These are phyloP conservation scores for Knufia fluminis DNA, from an alignment of 2,329 filamentous ascomycete genomes.

Conservation along the genomic window DNA sequence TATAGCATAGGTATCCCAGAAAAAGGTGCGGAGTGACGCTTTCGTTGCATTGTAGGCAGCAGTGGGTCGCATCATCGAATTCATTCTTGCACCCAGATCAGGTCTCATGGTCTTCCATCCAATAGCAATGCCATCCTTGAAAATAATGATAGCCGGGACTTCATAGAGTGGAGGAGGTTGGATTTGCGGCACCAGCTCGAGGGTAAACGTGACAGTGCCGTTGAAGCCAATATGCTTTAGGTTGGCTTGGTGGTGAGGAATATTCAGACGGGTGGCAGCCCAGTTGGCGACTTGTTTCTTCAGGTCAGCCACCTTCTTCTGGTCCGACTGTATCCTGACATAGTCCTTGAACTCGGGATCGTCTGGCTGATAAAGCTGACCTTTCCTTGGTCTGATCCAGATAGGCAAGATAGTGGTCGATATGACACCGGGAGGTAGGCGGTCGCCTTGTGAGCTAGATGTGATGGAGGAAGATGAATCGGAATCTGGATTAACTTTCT, in stretches of 20 bases:
- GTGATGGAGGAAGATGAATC: neutral
- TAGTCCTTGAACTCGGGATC: conserved; percentile 21
- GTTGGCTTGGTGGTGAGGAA: neutral
- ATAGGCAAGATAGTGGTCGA: conserved; percentile 15
- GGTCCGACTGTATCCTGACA: conserved; percentile 16
- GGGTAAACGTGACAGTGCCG: conserved; percentile 3
- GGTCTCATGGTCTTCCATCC: conserved; percentile 17
- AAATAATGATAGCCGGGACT: conserved; percentile 14
- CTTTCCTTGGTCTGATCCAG: conserved; percentile 16
- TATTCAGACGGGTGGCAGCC: neutral
- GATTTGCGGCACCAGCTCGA: conserved; percentile 15
- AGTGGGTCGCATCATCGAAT: conserved; percentile 18
- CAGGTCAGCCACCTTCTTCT: conserved; percentile 15
- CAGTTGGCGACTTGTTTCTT: conserved; percentile 9
- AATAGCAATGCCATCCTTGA: conserved; percentile 8
- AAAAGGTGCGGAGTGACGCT: conserved; percentile 16
- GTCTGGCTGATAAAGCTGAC: conserved; percentile 10
- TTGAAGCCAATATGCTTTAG: conserved; percentile 6
- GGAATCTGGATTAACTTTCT: neutral
- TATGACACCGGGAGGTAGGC: neutral
- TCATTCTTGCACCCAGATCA: conserved; percentile 16
- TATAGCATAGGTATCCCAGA: conserved; percentile 5
- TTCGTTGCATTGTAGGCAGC: conserved; percentile 16
- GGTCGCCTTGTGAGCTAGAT: neutral
- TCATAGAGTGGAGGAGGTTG: conserved; percentile 16